A percentile compares a stretch with the other conserved stretches of the same genome.
These are phyloP conservation scores for Tolypocladium cylindrosporum DNA, from an alignment of 2,329 filamentous ascomycete species.

Conservation along the genomic window DNA sequence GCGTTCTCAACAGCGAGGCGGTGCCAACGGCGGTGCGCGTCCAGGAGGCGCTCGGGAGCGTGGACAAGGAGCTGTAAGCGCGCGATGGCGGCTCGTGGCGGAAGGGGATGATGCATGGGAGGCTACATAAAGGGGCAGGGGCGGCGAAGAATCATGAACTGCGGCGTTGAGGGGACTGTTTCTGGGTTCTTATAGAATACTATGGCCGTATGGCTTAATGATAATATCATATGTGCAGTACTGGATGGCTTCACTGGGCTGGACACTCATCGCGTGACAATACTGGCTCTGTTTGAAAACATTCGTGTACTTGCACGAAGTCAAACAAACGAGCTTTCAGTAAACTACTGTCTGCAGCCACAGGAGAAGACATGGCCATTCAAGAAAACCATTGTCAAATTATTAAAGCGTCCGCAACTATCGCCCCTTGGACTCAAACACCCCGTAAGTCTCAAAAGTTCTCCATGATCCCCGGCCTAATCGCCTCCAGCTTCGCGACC, in stretches of 20 bases:
- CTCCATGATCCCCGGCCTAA: background rate
- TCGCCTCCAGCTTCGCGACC: background rate
- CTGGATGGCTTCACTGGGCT: too few relatives aligned
- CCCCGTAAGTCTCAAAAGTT: too few relatives aligned
- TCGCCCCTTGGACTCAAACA: background rate
- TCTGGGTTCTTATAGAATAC: background rate
- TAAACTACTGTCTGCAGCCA: too few relatives aligned
- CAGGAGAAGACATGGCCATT: too few relatives aligned
- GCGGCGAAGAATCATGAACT: background rate
- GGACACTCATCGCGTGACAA: background rate
- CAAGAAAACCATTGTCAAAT: too few relatives aligned
- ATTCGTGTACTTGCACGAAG: too few relatives aligned
- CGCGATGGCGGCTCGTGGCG: background rate
- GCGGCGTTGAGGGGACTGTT: background rate
- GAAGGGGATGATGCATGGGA: background rate
- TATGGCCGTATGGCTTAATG: background rate
- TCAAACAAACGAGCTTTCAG: too few relatives aligned
- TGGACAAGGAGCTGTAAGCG: conserved; percentile 23
- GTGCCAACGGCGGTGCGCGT: conserved; percentile 8
- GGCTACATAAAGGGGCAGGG: background rate
- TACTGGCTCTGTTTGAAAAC: too few relatives aligned
- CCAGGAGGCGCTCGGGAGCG: conserved; percentile 13
- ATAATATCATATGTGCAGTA: background rate
- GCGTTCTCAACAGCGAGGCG: conserved; percentile 15
- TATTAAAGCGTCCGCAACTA: too few relatives aligned